Conservation (phyloP, 2,329 filamentous ascomycete species). For the Akanthomyces muscarius region DNA sequence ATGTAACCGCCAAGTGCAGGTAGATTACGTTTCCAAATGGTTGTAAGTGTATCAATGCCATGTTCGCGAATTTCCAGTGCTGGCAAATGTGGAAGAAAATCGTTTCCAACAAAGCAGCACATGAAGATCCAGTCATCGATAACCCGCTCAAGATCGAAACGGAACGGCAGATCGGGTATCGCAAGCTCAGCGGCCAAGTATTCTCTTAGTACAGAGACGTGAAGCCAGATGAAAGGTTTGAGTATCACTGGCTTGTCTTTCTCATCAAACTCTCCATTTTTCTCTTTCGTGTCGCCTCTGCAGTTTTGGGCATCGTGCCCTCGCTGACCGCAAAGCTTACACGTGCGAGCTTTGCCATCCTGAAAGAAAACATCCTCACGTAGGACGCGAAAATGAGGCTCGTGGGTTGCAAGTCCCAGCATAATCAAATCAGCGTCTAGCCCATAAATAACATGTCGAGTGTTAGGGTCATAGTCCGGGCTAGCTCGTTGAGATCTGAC, state of each 20-base stretch:
- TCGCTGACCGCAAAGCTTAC: conserved; percentile 85
- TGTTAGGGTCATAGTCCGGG: conserved; percentile 91
- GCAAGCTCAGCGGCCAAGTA: conserved; percentile 88
- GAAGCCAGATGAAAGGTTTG: conserved; percentile 98
- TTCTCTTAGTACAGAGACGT: conserved; percentile 86
- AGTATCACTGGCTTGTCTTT: conserved; percentile 66
- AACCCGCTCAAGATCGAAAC: conserved; percentile 88
- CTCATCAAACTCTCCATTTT: conserved; percentile 75
- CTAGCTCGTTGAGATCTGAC: conserved; percentile 88
- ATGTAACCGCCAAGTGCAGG: conserved; percentile 91
- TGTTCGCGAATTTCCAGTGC: conserved; percentile 96
- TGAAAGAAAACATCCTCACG: conserved; percentile 96
- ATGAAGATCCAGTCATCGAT: conserved; percentile 99
- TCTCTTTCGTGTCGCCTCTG: conserved; percentile 71
- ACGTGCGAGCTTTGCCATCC: conserved; percentile 75
- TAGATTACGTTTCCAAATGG: conserved; percentile 95
- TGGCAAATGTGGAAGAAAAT: conserved; percentile 96
- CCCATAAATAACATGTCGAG: conserved; percentile 95
- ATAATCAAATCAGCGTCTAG: conserved; percentile 98
- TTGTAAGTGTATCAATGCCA: conserved; percentile 90
- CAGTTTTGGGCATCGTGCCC: conserved; percentile 89
- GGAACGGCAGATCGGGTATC: conserved; percentile 77
- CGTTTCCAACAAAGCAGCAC: conserved; percentile 98
- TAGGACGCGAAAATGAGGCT: conserved; percentile 92
- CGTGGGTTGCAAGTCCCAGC: conserved; percentile 93